phyloP scores from a whole-genome alignment of 441 rosid genomes.

The Biscutella laevigata region DNA sequence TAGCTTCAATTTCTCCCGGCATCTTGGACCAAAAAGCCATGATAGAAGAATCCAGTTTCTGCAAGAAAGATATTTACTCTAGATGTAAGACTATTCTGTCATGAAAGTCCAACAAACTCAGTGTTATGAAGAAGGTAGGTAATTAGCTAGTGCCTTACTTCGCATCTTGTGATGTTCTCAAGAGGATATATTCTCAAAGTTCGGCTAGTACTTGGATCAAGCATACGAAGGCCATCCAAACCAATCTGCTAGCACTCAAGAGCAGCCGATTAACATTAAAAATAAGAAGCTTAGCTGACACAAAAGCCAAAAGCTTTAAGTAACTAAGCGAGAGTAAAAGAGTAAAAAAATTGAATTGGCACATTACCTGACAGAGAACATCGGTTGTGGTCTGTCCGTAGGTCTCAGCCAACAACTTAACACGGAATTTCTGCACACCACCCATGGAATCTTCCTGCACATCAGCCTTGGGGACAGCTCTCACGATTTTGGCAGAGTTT shows the following conservation, averaged over 20 bases:
- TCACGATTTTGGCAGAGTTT: slow-evolving; percentile 56
- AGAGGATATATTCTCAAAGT: slow-evolving; percentile 90
- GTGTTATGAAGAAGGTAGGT: not conserved
- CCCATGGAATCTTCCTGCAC: slow-evolving; percentile 69
- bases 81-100: slow-evolving; percentile 4
- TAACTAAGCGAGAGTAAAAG: not conserved
- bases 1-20: slow-evolving; percentile 82
- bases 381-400: slow-evolving; percentile 81
- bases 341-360: not conserved
- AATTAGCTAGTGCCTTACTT: slow-evolving; percentile 43
- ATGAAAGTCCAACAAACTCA: not conserved
- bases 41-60: slow-evolving; percentile 76
- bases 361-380: slow-evolving; percentile 81
- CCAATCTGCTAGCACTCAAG: slow-evolving; percentile 52
- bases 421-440: slow-evolving; percentile 93
- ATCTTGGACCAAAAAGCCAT: slow-evolving; percentile 96
- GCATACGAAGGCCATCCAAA: slow-evolving; percentile 97
- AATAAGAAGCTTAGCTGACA: not conserved
- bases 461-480: slow-evolving; percentile 88
- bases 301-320: not conserved
- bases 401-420: slow-evolving; percentile 76
- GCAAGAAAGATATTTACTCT: slow-evolving; percentile 7
- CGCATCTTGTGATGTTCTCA: slow-evolving; percentile 88
- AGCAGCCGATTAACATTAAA: not conserved
- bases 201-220: slow-evolving; percentile 79